Percentiles rank a stretch among this genome's conserved stretches.
These are phyloP conservation scores for Camellia granthamiana DNA, from an alignment of 148 eudicot species.

Conservation along the genomic window DNA sequence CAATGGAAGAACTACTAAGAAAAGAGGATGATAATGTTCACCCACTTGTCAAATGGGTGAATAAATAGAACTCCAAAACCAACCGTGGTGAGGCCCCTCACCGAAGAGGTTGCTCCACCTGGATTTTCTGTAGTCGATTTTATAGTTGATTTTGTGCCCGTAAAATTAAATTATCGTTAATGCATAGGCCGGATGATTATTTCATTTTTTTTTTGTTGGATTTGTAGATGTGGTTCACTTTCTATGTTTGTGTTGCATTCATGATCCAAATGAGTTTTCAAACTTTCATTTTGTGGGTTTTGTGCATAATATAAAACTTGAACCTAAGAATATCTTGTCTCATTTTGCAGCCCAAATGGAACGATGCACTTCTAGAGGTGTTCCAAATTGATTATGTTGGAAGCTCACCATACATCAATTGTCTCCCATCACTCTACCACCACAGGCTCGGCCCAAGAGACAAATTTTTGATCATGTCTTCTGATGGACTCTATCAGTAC, in stretches of 20 bases:
- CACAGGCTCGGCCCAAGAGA: constrained; percentile 70
- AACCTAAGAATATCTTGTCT: background rate
- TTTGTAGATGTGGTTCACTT: background rate
- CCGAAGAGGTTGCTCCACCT: too few relatives aligned
- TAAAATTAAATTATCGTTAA: background rate
- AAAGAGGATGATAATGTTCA: too few relatives aligned
- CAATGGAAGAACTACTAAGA: too few relatives aligned
- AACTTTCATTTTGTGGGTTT: background rate
- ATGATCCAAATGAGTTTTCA: constrained; percentile 1
- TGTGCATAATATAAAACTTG: background rate
- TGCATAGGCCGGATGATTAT: background rate
- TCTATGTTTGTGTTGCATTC: background rate
- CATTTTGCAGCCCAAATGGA: constrained; percentile 66
- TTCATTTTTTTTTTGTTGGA: background rate
- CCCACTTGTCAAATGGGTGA: too few relatives aligned
- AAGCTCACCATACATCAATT: constrained; percentile 63
- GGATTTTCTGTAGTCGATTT: too few relatives aligned
- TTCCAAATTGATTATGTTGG: constrained; percentile 81
- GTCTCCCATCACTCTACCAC: constrained; percentile 64
- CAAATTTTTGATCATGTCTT: constrained; percentile 75
- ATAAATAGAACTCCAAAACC: too few relatives aligned
- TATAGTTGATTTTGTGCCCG: too few relatives aligned
- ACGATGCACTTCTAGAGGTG: constrained; percentile 75
- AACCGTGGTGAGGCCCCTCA: too few relatives aligned
- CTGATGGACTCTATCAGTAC: constrained; percentile 92